Evolutionary conservation across 257 asterid genomes (phyloP), one percentile per base, ranked within the genome.

Genomic region (Ocimum tenuiflorum): DNA sequence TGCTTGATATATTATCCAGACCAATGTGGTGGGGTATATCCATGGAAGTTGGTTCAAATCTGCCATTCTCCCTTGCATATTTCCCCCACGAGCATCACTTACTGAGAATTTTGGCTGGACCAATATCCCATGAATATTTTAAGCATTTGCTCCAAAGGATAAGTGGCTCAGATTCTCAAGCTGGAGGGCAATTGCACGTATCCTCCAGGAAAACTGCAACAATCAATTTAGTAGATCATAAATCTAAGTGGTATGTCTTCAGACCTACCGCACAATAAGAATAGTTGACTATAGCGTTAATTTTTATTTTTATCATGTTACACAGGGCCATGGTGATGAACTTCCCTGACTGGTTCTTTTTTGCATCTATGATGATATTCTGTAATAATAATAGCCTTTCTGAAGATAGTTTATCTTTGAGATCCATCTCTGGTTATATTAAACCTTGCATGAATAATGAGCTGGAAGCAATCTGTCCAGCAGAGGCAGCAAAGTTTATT

Each of bases 11-110:
- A 60, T 55, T 79, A 71, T 83, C 88, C 74, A 80, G 94, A 74
- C 96, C 95, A 3, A 82, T 79, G 89, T 65, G 82, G 80, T 89
- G 96, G 96, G 96, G 89, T 63, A 53, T 89, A 68, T 78, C 94
- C 36, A 71, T 76, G 78, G 96, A 87, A 52, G 68, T 74, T 53
- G 92, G 88, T 60, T 75, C 80, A 29, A 79, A 80, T 70, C 81
- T 89, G 60, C 88, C 89, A 76, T 83, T 83, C 80, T 80, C 91
- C 63, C 77, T 60, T 76, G 86, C 91, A 46, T 89, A 89, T 80
- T 85, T 89, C 49, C 87, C 94, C 42, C 42, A 70, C 55, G 78
- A 76, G 70, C 81, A 81, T 64, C 74, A 65, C 24, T 70, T 79
- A 39, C 48, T 82, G 54, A 82, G 78, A 75, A 76, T 62, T 72